Conservation (phyloP, 176 grass and related monocot species). For the Coix lacrymajobi region DNA sequence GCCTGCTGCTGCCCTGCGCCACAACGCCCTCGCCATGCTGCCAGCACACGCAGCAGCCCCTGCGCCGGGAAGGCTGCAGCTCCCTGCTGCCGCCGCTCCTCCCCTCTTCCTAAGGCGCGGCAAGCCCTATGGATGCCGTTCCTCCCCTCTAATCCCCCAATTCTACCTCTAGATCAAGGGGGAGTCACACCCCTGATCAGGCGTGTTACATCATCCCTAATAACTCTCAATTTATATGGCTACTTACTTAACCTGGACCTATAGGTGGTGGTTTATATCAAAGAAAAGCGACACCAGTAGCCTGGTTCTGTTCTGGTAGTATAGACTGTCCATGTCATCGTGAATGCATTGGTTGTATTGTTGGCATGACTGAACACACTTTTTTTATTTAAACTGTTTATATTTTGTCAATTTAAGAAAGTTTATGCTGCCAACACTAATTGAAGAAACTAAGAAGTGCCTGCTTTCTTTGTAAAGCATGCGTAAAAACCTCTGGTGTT, state of each 20-base stretch:
- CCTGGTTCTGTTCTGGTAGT: not conserved
- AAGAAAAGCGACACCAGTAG: not conserved
- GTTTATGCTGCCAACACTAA: not conserved
- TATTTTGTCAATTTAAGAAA: not conserved
- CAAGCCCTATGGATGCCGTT: too few species aligned
- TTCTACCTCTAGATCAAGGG: too few species aligned
- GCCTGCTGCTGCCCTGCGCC: too few species aligned
- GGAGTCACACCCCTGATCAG: too few species aligned
- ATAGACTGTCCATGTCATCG: not conserved
- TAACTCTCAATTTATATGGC: not conserved
- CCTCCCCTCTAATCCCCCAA: too few species aligned
- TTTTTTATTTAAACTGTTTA: not conserved
- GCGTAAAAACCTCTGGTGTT: not conserved
- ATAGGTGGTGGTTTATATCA: not conserved
- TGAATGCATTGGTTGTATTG: not conserved
- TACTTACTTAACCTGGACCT: not conserved
- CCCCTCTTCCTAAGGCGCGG: too few species aligned
- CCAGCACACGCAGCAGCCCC: too few species aligned
- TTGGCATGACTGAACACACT: not conserved
- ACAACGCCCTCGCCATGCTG: too few species aligned
- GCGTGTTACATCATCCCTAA: not conserved
- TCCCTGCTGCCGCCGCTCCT: too few species aligned
- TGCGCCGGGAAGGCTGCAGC: too few species aligned
- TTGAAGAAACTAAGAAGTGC: slow-evolving; percentile 5
- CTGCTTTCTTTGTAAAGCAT: not conserved